Base-by-base conservation (phyloP, 108 stramenopile genomes). In the Seminavis robusta region DNA sequence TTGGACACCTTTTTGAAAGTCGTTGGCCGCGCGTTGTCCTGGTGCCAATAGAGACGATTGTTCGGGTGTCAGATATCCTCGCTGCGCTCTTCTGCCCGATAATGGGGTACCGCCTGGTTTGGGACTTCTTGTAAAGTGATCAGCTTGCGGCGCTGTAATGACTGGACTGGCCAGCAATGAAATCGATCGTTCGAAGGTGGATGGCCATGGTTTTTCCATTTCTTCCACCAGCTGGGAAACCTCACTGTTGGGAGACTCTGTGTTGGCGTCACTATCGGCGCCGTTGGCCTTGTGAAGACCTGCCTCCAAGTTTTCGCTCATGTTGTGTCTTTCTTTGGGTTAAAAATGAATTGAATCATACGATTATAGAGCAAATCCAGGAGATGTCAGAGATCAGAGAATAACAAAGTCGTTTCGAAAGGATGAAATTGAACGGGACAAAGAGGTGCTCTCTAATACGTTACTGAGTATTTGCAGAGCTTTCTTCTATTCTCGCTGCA, bases 161-260 rank as follows among this genome's bases (percentile, higher is more conserved):
- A 88, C 58, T 9, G 83, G 86, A 58, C 70, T 69, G 24, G 86
- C 76, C 37, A 88, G 59, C 11, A 88, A 63, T 31, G 61, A 59
- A 39, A 89, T 85, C 9, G 75, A 64, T 39, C 80, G 49, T 52
- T 89, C 81, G 32, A 89, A 83, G 17, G 80, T 81, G 19, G 84
- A 73, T 20, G 88, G 83, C 88, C 88, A 89, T 32, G 84, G 81
- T 32, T 70, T 52, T 27, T 78, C 79, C 72, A 78, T 56, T 69
- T 89, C 84, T 15, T 83, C 53, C 74, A 59, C 57, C 16, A 69
- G 56, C 17, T 32, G 42, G 17, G 38, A 8, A 9, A 56, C 58
- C 10, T 53, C 61, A 3, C 15, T 28, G n/a, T 33, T 49, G n/a
- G 52, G 26, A 25, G 34, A 21, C 0, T 32, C 24, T 1, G 23